Evolutionary conservation across 768 basidiomycete genomes (phyloP), one percentile per base, ranked within the genome.

Genomic region (Hortiboletus campestris): DNA sequence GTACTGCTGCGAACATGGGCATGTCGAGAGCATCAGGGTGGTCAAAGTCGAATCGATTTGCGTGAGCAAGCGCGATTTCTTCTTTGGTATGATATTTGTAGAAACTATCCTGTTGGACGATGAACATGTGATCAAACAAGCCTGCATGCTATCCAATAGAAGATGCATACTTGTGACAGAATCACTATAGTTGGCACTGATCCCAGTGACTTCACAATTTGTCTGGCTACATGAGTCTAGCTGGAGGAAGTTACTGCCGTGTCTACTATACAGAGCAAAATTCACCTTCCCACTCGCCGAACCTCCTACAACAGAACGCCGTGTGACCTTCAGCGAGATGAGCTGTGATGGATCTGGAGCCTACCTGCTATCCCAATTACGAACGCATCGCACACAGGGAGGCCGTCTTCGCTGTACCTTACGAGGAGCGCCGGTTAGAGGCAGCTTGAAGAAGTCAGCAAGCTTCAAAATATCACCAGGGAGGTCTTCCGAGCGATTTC

Each of bases 11-110:
- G 63, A 98, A 94, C 68, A 92, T 74, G 2, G 85, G 82, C 81
- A 94, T 89, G 72, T 99, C 96, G 47, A 98, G 88, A 4, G 94
- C 86, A 71, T 91, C 84, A 12, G 96, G 96, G 63, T 94, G 91
- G 66, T 99, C 96, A 60, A 95, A 89, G 65, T 95, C 92, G 57
- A 86, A 80, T 48, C 82, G 74, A 63, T 86, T 95, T 17, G 83
- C 81, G 68, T 93, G 88, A 0, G 96, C 96, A n/a, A 89, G 77
- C 7, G 76, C 80, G 19, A 93, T 77, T 72, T 98, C 88, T 62
- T 95, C 91, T 2, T 82, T 79, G 4, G 80, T 80, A 63, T 93
- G 90, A 44, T 74, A 74, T 64, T 88, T 91, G 75, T 99, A 99
- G 74, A 98, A 99, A 67, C 91, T 91, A 71, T 98, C 95, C 90